A percentile compares a stretch with the other conserved stretches of the same genome.
These are phyloP conservation scores for Brassica carinata DNA, from an alignment of 345 rosid species.

Conservation along the genomic window DNA sequence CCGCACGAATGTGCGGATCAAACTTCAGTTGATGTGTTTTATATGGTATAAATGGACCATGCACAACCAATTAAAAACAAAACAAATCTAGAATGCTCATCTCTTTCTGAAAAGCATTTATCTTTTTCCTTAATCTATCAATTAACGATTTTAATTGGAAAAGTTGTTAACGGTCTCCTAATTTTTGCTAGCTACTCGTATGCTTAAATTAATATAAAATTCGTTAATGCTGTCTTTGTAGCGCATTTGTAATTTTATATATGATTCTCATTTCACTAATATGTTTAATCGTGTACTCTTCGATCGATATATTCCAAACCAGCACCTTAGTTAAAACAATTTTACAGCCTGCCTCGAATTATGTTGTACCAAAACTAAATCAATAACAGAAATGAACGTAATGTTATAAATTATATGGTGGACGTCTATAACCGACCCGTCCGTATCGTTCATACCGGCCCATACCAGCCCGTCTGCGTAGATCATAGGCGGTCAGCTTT, in stretches of 20 bases:
- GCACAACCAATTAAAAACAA: conserved; percentile 12
- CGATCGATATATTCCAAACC: conserved; percentile 3
- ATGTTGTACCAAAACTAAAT: neutral
- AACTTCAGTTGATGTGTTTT: neutral
- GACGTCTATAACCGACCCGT: too few species aligned
- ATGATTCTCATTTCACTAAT: conserved; percentile 14
- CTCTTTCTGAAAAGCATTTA: conserved; percentile 36
- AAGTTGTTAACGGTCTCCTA: conserved; percentile 40
- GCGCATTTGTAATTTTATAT: conserved; percentile 15
- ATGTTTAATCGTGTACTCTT: conserved; percentile 1
- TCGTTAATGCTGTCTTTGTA: conserved; percentile 24
- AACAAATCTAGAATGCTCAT: conserved; percentile 11
- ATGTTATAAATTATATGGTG: too few species aligned
- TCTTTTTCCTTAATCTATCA: conserved; percentile 25
- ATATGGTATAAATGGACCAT: conserved; percentile 11
- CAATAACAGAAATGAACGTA: conserved; percentile 7
- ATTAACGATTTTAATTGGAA: conserved; percentile 23
- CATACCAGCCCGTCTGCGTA: too few species aligned
- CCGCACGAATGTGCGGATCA: neutral
- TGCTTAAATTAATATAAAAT: neutral
- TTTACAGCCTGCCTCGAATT: neutral
- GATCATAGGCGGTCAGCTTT: too few species aligned
- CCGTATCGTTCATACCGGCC: too few species aligned
- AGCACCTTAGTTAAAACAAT: conserved; percentile 5
- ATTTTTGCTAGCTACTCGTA: conserved; percentile 15